Evolutionary conservation across 805 yeast genomes (phyloP), one percentile per base, ranked within the genome.

Genomic region (Ogataea minuta): DNA sequence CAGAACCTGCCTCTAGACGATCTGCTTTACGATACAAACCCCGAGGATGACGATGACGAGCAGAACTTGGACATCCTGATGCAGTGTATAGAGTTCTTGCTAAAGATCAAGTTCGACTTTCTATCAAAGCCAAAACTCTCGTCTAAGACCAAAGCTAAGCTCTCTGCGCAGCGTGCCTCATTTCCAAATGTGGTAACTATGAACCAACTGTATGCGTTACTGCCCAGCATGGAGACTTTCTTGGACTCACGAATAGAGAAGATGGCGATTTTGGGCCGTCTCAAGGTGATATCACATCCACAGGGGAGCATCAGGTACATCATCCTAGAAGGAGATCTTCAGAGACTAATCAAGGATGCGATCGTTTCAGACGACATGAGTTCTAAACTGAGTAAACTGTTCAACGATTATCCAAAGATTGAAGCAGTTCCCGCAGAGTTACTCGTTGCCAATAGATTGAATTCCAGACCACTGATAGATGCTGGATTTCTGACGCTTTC

Each of bases 171-270:
- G 14, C 43, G 60, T 25, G 16, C 34, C 9, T 36, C 46, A 3
- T 57, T 53, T 34, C 76, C 79, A 0, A 56, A 68, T 8, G 45
- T 73, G 25, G 57, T 74, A 7, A 63, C 76, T 1, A 44, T 66
- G 9, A 66, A 67, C 23, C 82, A 77, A 43, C 47, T 78, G 4
- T 77, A 77, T 48, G 60, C 81, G 1, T 48, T 77, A 9, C 71
- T 67, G 37, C 66, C 66, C 10, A 55, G 62, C 16, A 60, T 66
- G 28, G 76, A 77, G 45, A 74, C 82, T 0, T 67, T 63, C 52
- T 76, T 77, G 2, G 84, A 78, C 48, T 63, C 63, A 26, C 60
- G 60, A 31, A 53, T 76, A 1, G 73, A 70, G 38, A 42, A 59
- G 10, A 47, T 67, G 26, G 59, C 66, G 1, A 53, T 67, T 27